These are phyloP conservation scores for Polytrichum commune DNA, from an alignment of 225 moss, liverwort and hornwort genomes.

Conservation along the genomic window DNA sequence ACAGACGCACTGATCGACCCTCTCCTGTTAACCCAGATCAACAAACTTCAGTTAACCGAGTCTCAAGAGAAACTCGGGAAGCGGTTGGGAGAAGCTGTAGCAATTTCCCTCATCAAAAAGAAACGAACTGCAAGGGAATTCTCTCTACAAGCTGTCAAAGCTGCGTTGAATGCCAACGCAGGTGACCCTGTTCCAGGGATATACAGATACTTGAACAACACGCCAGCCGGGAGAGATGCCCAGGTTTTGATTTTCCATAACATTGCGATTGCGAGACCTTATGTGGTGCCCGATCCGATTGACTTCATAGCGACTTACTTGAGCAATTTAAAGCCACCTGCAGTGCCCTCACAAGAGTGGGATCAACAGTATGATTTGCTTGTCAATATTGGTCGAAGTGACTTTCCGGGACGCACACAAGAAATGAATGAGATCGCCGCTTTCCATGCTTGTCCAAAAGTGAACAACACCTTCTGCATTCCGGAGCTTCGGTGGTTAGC, in stretches of 20 bases:
- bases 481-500: not conserved
- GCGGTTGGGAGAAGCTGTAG: slow-evolving; percentile 9
- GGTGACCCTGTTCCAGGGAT: slow-evolving; percentile 8
- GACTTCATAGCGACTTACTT: slow-evolving; percentile 8
- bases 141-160: slow-evolving; percentile 13
- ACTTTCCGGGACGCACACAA: slow-evolving; percentile 11
- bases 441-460: slow-evolving; percentile 6
- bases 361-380: slow-evolving; percentile 11
- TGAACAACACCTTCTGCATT: slow-evolving; percentile 1
- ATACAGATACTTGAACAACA: slow-evolving; percentile 12
- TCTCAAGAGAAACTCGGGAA: slow-evolving; percentile 8
- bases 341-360: slow-evolving; percentile 12
- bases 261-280: slow-evolving; percentile 7
- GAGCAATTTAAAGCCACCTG: slow-evolving; percentile 6
- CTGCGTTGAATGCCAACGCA: slow-evolving; percentile 16
- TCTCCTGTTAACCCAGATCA: slow-evolving; percentile 21
- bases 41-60: slow-evolving; percentile 1
- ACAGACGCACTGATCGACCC: slow-evolving; percentile 11
- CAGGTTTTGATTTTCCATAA: slow-evolving; percentile 6
- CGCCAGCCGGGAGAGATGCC: not conserved
- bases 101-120: slow-evolving; percentile 8
- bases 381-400: slow-evolving; percentile 5
- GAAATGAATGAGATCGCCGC: slow-evolving; percentile 16
- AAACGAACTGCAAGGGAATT: slow-evolving; percentile 1
- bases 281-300: slow-evolving; percentile 16